Conservation (phyloP, 495 filamentous ascomycete species). For the Rhypophila decipiens region DNA sequence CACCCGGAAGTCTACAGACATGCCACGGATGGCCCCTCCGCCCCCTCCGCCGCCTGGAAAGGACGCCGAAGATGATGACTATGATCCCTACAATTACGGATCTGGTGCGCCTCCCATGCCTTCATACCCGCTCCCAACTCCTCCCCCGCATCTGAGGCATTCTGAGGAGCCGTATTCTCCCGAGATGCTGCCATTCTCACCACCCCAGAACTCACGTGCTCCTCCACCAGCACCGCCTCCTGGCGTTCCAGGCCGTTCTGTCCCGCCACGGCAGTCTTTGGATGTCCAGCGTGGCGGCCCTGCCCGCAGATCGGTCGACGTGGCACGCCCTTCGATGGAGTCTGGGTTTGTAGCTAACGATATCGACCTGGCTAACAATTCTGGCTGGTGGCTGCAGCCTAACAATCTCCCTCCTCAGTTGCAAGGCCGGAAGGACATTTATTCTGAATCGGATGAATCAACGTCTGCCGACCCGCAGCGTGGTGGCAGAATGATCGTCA, state of each 20-base stretch:
- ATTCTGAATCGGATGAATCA: conserved; percentile 77
- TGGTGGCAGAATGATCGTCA: conserved; percentile 61
- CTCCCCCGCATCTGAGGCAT: conserved; percentile 35
- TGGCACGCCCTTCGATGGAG: conserved; percentile 53
- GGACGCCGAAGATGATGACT: conserved; percentile 57
- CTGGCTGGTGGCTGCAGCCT: conserved; percentile 78
- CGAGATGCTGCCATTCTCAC: conserved; percentile 11
- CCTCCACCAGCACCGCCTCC: conserved; percentile 42
- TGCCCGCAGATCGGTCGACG: conserved; percentile 67
- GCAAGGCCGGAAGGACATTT: conserved; percentile 75
- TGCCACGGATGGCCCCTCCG: conserved; percentile 64
- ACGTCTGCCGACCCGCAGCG: conserved; percentile 51
- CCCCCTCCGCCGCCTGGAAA: conserved; percentile 55
- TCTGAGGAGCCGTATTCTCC: conserved; percentile 20
- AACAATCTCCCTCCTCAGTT: conserved; percentile 71
- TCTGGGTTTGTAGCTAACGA: conserved; percentile 80
- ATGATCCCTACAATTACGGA: conserved; percentile 67
- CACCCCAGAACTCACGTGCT: conserved; percentile 33
- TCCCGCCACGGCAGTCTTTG: conserved; percentile 56
- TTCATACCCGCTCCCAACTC: conserved; percentile 45
- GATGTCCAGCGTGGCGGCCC: conserved; percentile 52
- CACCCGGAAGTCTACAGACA: conserved; percentile 50
- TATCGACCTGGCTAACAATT: conserved; percentile 65
- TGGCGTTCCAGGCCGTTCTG: conserved; percentile 34
- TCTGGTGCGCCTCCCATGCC: conserved; percentile 29